These are phyloP conservation scores for Talaromyces nanjingensis DNA, from an alignment of 495 filamentous ascomycete genomes.

Conservation along the genomic window DNA sequence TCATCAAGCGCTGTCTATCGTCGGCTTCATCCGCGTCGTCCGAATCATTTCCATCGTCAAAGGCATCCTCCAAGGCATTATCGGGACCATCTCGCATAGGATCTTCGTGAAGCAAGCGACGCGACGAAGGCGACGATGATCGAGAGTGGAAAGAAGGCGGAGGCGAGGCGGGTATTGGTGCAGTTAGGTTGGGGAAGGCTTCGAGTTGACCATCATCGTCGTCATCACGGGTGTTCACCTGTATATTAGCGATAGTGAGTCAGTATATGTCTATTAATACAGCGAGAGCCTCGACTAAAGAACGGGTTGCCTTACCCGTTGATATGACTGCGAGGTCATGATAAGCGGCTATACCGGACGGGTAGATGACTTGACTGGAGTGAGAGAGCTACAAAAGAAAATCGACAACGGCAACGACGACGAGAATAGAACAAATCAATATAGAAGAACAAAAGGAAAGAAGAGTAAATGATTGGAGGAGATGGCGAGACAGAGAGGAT, in stretches of 20 bases:
- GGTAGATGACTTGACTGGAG: not conserved
- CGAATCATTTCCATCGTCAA: slow-evolving; percentile 65
- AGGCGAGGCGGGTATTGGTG: slow-evolving; percentile 68
- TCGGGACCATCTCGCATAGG: slow-evolving; percentile 54
- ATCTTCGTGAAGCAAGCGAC: slow-evolving; percentile 47
- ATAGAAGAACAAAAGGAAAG: not conserved
- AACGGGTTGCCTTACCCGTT: slow-evolving; percentile 54
- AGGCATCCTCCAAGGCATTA: slow-evolving; percentile 79
- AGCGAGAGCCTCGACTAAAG: slow-evolving; percentile 3
- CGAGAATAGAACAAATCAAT: slow-evolving; percentile 14
- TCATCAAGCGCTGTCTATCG: slow-evolving; percentile 79
- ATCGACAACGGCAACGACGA: slow-evolving; percentile 8
- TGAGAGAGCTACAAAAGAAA: not conserved
- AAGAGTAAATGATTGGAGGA: slow-evolving; percentile 7
- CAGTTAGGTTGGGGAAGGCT: slow-evolving; percentile 30
- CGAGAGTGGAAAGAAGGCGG: slow-evolving; percentile 91
- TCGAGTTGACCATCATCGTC: slow-evolving; percentile 39
- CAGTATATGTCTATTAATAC: not conserved
- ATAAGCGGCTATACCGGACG: slow-evolving; percentile 28
- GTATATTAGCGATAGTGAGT: not conserved
- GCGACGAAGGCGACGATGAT: slow-evolving; percentile 61
- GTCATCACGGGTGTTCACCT: slow-evolving; percentile 48
- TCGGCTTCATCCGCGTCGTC: slow-evolving; percentile 68
- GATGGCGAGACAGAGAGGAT: slow-evolving; percentile 8
- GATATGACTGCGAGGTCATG: slow-evolving; percentile 80